phyloP scores from a whole-genome alignment of 164 flowering plant genomes.

The Malania oleifera region DNA sequence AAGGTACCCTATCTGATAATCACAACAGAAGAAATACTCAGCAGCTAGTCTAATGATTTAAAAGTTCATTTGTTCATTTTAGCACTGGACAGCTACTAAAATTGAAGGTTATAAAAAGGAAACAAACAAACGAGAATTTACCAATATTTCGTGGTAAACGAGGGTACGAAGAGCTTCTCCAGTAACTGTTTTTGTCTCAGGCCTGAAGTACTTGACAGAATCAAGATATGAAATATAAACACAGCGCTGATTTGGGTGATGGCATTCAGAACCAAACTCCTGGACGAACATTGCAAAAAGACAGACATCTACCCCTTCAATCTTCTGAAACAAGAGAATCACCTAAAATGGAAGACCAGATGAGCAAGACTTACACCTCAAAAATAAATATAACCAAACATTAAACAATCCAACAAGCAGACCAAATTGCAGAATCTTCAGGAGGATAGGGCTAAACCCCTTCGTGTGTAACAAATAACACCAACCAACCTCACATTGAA shows the following conservation, averaged over 20 bases:
- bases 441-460: too few species aligned
- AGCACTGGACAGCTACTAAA: not conserved
- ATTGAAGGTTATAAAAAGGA: not conserved
- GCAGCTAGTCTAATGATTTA: not conserved
- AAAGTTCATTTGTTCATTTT: not conserved
- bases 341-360: too few species aligned
- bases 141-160: conserved; percentile 62
- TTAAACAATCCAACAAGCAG: too few species aligned
- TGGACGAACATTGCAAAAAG: conserved; percentile 57
- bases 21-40: not conserved
- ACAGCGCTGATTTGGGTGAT: conserved; percentile 42
- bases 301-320: conserved; percentile 63
- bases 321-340: conserved; percentile 55
- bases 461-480: too few species aligned
- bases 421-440: too few species aligned
- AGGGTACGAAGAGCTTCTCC: conserved; percentile 63
- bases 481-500: too few species aligned
- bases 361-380: too few species aligned
- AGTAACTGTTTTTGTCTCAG: conserved; percentile 28
- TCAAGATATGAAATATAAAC: conserved; percentile 60
- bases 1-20: conserved; percentile 47
- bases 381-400: too few species aligned
- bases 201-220: conserved; percentile 62
- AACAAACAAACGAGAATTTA: conserved; percentile 10
- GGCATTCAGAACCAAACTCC: conserved; percentile 58